Conservation (phyloP, 768 basidiomycete genomes). For the Tremella mesenterica region DNA sequence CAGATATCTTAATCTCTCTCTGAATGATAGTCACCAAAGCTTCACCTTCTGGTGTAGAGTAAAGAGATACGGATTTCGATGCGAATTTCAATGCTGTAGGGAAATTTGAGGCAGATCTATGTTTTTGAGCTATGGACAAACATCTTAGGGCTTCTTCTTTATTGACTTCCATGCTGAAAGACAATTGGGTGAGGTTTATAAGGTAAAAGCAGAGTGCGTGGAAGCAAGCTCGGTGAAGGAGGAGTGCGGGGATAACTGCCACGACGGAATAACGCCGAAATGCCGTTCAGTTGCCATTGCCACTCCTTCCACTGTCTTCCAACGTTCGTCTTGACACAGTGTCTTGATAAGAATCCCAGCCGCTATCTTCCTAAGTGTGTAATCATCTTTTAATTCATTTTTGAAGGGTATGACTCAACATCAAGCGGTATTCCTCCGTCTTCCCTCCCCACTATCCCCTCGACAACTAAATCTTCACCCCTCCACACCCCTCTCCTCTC, state of each 20-base stretch:
- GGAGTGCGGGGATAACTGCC: too few relatives aligned
- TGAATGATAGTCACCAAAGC: slow-evolving; percentile 62
- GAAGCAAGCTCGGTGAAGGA: neutral
- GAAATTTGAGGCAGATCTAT: slow-evolving; percentile 63
- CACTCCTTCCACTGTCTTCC: too few relatives aligned
- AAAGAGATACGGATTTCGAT: slow-evolving; percentile 75
- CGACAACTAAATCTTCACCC: slow-evolving; percentile 14
- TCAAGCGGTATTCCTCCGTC: slow-evolving; percentile 33
- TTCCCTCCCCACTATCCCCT: slow-evolving; percentile 29
- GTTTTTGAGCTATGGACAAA: slow-evolving; percentile 66
- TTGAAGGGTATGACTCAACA: too few relatives aligned
- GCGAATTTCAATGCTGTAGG: slow-evolving; percentile 78
- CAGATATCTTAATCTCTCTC: slow-evolving; percentile 46
- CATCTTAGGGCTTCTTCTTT: slow-evolving; percentile 81
- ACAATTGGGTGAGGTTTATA: too few relatives aligned
- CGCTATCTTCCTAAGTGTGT: too few relatives aligned
- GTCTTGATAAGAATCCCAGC: too few relatives aligned
- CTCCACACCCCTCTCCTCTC: slow-evolving; percentile 16
- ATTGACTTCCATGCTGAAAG: slow-evolving; percentile 50
- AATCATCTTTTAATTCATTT: too few relatives aligned
- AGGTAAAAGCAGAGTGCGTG: neutral
- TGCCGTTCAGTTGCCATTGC: too few relatives aligned
- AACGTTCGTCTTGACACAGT: too few relatives aligned
- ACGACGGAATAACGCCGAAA: too few relatives aligned
- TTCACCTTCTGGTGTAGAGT: slow-evolving; percentile 65